These are phyloP conservation scores for Ensete ventricosum DNA, from an alignment of 176 grass and related monocot species.

Conservation along the genomic window DNA sequence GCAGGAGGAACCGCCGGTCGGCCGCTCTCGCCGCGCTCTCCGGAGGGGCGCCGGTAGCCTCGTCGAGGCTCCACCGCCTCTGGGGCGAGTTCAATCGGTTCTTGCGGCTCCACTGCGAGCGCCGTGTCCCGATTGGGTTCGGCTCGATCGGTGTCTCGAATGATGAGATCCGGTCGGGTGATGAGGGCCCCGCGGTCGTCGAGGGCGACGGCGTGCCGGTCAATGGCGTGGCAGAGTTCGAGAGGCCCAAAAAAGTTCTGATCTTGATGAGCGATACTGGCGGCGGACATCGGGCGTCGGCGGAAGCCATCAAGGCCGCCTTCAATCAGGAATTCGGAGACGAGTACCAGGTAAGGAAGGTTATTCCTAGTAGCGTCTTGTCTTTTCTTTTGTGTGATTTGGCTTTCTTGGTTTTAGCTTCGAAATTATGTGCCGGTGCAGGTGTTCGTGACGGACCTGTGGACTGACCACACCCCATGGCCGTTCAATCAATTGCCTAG, in stretches of 20 bases:
- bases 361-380: not conserved
- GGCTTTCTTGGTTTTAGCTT: not conserved
- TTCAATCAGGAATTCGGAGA: slow-evolving; percentile 81
- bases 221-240: slow-evolving; percentile 3
- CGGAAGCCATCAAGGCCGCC: slow-evolving; percentile 82
- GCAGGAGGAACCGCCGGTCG: not conserved
- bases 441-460: slow-evolving; percentile 92
- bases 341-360: slow-evolving; percentile 49
- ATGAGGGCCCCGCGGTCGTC: slow-evolving; percentile 13
- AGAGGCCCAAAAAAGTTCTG: slow-evolving; percentile 73
- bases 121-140: slow-evolving; percentile 56
- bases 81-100: slow-evolving; percentile 55
- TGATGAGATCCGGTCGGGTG: slow-evolving; percentile 8
- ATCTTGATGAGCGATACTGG: slow-evolving; percentile 99
- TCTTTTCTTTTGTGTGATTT: not conserved
- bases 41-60: not conserved
- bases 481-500: slow-evolving; percentile 97
- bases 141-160: slow-evolving; percentile 38
- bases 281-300: slow-evolving; percentile 81
- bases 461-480: slow-evolving; percentile 95
- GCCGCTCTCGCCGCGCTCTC: not conserved
- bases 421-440: slow-evolving; percentile 11
- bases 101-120: slow-evolving; percentile 52
- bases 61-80: slow-evolving; percentile 30
- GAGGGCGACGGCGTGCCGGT: slow-evolving; percentile 32